Conservation (phyloP, 495 filamentous ascomycete genomes). For the Talaromyces liani region DNA sequence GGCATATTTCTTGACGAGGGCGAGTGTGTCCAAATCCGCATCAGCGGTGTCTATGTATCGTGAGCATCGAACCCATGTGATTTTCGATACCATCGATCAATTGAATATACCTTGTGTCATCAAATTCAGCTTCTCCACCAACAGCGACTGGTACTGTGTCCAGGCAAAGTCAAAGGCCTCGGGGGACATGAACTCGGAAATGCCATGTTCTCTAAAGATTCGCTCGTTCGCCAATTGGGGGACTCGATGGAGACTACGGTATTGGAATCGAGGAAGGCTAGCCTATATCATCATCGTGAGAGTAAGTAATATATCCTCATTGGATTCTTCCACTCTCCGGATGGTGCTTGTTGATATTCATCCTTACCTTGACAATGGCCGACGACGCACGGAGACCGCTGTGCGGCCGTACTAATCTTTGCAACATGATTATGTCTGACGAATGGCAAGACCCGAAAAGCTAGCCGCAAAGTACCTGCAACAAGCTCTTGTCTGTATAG, state of each 20-base stretch:
- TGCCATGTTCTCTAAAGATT: conserved; percentile 46
- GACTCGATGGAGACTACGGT: conserved; percentile 44
- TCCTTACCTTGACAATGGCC: conserved; percentile 23
- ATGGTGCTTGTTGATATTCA: neutral
- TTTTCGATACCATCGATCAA: neutral
- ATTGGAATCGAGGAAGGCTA: conserved; percentile 35
- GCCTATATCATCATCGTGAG: conserved; percentile 23
- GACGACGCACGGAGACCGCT: conserved; percentile 38
- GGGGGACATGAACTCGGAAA: conserved; percentile 59
- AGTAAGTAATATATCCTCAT: conserved; percentile 15
- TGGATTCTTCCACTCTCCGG: neutral
- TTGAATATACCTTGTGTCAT: conserved; percentile 51
- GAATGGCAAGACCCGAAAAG: neutral
- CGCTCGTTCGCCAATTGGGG: conserved; percentile 51
- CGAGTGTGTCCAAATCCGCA: conserved; percentile 48
- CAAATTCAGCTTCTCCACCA: conserved; percentile 68
- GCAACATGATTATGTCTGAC: conserved; percentile 41
- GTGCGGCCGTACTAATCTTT: conserved; percentile 43
- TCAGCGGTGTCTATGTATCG: conserved; percentile 42
- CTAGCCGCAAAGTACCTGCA: conserved; percentile 1
- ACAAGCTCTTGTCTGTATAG: neutral
- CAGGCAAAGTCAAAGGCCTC: conserved; percentile 67
- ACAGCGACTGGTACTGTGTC: conserved; percentile 68
- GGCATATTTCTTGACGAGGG: conserved; percentile 67
- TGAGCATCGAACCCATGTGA: neutral